phyloP scores from a whole-genome alignment of 768 basidiomycete species.

The Melanogaster broomeanus region DNA sequence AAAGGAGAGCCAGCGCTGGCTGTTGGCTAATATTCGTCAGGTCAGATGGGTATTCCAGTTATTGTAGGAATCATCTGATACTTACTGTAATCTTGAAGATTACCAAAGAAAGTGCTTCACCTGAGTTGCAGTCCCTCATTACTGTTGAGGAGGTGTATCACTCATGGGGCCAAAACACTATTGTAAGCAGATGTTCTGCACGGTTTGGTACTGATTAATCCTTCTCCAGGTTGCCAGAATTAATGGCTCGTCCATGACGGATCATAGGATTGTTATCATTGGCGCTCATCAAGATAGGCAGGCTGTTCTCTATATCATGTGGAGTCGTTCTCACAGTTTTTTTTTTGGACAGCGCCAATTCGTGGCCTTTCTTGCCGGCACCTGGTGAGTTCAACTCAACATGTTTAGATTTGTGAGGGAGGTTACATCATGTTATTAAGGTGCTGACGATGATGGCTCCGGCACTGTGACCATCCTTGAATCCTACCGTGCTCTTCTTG shows the following conservation, averaged over 20 bases:
- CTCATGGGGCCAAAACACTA: conserved; percentile 83
- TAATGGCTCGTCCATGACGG: conserved; percentile 63
- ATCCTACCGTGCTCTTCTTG: conserved; percentile 42
- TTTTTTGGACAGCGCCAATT: conserved; percentile 53
- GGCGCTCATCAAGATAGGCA: conserved; percentile 86
- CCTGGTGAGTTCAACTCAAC: conserved; percentile 50
- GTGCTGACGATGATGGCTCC: conserved; percentile 47
- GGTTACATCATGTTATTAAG: conserved; percentile 14
- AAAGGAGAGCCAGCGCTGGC: conserved; percentile 75
- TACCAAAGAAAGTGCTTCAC: conserved; percentile 60
- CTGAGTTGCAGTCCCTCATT: conserved; percentile 57
- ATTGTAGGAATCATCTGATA: conserved; percentile 1
- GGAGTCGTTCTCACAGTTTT: neutral
- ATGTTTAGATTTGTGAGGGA: neutral
- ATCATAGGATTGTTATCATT: conserved; percentile 68
- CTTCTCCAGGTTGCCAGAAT: conserved; percentile 67
- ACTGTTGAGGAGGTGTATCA: conserved; percentile 73
- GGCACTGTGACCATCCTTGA: conserved; percentile 49
- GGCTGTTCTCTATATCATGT: neutral
- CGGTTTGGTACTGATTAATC: neutral
- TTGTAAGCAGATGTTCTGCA: conserved; percentile 44
- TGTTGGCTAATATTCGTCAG: conserved; percentile 65
- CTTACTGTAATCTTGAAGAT: conserved; percentile 43
- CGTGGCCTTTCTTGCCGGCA: conserved; percentile 76
- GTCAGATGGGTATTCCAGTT: conserved; percentile 34